Evolutionary conservation across 768 basidiomycete genomes (phyloP), one percentile per base, ranked within the genome.

Genomic region (Piloderma croceum): DNA sequence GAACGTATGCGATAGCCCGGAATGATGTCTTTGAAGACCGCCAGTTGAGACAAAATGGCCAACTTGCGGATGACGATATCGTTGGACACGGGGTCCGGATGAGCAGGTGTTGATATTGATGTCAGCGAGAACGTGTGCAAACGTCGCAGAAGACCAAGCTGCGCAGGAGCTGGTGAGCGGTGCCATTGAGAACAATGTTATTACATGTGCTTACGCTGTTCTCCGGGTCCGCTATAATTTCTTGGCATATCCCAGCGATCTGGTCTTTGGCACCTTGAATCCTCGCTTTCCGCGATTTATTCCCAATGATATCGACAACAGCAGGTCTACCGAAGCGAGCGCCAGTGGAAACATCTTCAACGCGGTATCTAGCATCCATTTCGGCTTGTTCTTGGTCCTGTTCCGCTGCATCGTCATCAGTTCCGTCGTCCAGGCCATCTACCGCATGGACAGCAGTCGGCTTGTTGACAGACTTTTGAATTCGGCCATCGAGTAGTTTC

Each of bases 1-100:
- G 81, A 65, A 39, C 96, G 90, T 58, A 99, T 94, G 45, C 92
- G 83, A 62, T 97, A 99, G 3, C 90, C 90, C 19, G 96, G 96
- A 31, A 97, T 81, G 47, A 97, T 77, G 60, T 99, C 96, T 57
- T 90, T 92, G 73, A 90, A 96, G 9, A 98, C 89, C 20, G 92
- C 87, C 22, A 97, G 69, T 54, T 94, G 84, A 10, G 91, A 94
- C 29, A 97, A 67, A 35, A 93, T 74, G 3, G 94, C 87, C 27
- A 98, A 68, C 57, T 88, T 88, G 46, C 94, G 80, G 48, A 99
- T 85, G 23, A 85, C 64, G 13, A 70, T 60, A 50, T 97, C 92
- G 50, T 97, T 93, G 13, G 65, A 53, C 6, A 97, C 68, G 3
- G 85, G 81, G 22, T 82, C 76, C 12, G 78, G 70, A 44, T 83